These are phyloP conservation scores for Eremochloa ophiuroides DNA, from an alignment of 176 grass and related monocot species.

Conservation along the genomic window DNA sequence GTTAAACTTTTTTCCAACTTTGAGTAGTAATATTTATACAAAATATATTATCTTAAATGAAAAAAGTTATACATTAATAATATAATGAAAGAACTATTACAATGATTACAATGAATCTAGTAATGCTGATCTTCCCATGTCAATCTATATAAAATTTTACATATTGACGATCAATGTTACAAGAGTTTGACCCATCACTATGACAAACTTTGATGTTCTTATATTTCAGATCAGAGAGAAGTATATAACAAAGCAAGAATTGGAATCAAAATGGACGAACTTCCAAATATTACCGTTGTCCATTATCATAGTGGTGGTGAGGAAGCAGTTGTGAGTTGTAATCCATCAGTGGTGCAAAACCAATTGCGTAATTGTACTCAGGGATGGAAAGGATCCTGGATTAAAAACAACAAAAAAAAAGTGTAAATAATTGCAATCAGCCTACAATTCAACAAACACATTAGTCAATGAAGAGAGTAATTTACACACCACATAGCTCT, in stretches of 20 bases:
- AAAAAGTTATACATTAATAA: neutral
- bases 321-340: slow-evolving; percentile 84
- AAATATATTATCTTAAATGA: neutral
- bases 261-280: neutral
- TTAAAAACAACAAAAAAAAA: slow-evolving; percentile 6
- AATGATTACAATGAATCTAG: neutral
- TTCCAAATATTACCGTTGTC: slow-evolving; percentile 55
- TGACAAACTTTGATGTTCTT: neutral
- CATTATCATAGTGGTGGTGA: slow-evolving; percentile 52
- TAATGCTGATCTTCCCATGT: neutral
- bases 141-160: neutral
- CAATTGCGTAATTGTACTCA: slow-evolving; percentile 78
- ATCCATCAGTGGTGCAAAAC: slow-evolving; percentile 67
- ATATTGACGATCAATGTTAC: neutral
- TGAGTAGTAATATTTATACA: neutral
- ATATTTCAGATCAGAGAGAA: neutral
- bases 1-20: neutral
- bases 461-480: neutral
- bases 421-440: neutral
- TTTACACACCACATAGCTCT: slow-evolving; percentile 62
- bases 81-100: neutral
- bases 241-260: slow-evolving; percentile 4
- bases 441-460: slow-evolving; percentile 1
- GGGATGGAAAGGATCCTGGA: slow-evolving; percentile 88
- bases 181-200: neutral